phyloP scores from a whole-genome alignment of 176 grass and related monocot species.

The Oryza officinalis region DNA sequence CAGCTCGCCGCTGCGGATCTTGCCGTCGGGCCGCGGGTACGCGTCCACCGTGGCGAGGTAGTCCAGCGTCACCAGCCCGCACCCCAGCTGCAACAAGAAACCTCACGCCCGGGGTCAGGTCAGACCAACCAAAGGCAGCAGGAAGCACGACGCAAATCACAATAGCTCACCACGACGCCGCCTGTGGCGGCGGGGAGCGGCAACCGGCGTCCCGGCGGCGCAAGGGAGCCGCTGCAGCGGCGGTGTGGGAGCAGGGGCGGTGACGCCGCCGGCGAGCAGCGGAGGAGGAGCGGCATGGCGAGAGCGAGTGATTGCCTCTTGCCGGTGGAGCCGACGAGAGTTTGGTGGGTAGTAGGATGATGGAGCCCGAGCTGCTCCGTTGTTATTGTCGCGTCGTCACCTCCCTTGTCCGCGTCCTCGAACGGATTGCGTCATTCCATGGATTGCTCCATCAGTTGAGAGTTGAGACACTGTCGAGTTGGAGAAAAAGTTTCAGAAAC shows the following conservation, averaged over 20 bases:
- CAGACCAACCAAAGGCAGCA: not conserved
- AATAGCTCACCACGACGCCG: constrained; percentile 29
- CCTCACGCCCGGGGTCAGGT: not conserved
- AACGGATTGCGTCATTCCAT: not conserved
- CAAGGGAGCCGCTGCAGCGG: not conserved
- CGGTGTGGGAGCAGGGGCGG: not conserved
- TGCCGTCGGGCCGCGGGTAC: constrained; percentile 58
- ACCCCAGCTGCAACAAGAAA: constrained; percentile 36
- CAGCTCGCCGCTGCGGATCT: constrained; percentile 53
- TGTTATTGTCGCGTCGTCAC: not conserved
- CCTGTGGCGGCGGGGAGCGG: not conserved
- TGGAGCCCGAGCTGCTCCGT: not conserved
- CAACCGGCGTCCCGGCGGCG: not conserved
- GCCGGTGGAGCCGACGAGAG: not conserved
- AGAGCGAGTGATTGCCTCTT: not conserved
- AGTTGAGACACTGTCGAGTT: not conserved
- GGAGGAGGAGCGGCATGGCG: not conserved
- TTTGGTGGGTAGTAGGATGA: not conserved
- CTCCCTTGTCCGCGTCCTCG: not conserved
- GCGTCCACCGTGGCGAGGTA: constrained; percentile 52
- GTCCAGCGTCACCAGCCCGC: constrained; percentile 55
- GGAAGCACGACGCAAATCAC: not conserved
- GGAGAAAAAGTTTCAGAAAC: not conserved
- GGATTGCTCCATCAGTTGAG: not conserved
- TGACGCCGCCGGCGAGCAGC: not conserved